Evolutionary conservation across 1,284 basidiomycete genomes (phyloP).

Genomic region (Puccinia triticina): DNA sequence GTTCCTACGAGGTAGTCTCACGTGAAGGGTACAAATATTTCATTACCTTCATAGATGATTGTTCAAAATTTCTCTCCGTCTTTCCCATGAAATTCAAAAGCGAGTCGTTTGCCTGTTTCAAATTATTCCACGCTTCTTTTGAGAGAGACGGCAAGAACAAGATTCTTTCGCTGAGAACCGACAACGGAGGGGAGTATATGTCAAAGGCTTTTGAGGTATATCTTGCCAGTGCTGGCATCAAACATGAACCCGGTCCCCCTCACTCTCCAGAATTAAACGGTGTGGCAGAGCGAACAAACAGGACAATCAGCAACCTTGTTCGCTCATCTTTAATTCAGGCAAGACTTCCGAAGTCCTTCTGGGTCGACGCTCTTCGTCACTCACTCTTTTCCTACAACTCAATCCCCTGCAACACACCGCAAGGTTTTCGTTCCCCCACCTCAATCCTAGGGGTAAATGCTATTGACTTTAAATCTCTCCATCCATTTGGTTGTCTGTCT

Average conservation of each 20-base stretch:
- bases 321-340: not conserved
- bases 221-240: not conserved
- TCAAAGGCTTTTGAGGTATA: not conserved
- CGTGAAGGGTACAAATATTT: conserved; percentile 54
- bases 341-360: not conserved
- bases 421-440: not conserved
- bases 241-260: not conserved
- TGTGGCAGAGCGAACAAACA: not conserved
- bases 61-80: too few species aligned
- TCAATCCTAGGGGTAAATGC: not conserved
- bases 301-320: conserved; percentile 4
- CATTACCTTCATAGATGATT: too few species aligned
- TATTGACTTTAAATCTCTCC: not conserved
- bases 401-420: conserved; percentile 6
- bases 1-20: not conserved
- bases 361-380: not conserved
- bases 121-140: conserved; percentile 57
- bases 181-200: conserved; percentile 21
- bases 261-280: conserved; percentile 31
- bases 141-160: conserved; percentile 55
- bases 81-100: too few species aligned
- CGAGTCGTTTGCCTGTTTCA: too few species aligned
- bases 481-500: too few species aligned
- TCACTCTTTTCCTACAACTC: not conserved
- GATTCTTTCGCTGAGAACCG: not conserved